These are phyloP conservation scores for Cordyceps farinosa DNA, from an alignment of 2,329 filamentous ascomycete genomes.

Conservation along the genomic window DNA sequence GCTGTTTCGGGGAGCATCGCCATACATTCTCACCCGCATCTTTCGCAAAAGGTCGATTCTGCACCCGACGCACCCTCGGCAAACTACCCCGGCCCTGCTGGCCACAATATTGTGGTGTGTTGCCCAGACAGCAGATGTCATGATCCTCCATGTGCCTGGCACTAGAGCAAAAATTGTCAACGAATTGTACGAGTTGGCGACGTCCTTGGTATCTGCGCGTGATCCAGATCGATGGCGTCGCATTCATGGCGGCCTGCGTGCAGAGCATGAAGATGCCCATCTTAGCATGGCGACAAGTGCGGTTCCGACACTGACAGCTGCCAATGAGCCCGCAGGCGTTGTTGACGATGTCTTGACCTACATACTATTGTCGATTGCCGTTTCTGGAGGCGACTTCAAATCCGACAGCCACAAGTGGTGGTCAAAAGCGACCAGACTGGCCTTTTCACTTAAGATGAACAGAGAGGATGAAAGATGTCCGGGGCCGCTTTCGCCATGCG, in stretches of 20 bases:
- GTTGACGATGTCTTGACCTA: conserved; percentile 45
- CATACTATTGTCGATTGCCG: conserved; percentile 42
- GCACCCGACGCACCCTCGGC: conserved; percentile 37
- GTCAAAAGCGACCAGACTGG: conserved; percentile 40
- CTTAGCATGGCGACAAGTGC: conserved; percentile 23
- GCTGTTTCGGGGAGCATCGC: conserved; percentile 42
- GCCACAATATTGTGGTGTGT: conserved; percentile 47
- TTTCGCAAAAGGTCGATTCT: conserved; percentile 43
- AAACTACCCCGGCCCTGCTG: conserved; percentile 42
- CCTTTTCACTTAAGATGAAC: conserved; percentile 36
- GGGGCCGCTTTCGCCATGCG: conserved; percentile 28
- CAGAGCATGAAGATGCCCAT: conserved; percentile 31
- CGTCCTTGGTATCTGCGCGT: conserved; percentile 32
- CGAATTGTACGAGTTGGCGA: conserved; percentile 36
- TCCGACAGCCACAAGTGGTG: conserved; percentile 47
- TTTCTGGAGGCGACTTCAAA: conserved; percentile 47
- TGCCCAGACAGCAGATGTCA: conserved; percentile 45
- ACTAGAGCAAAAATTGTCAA: conserved; percentile 38
- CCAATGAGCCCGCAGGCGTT: conserved; percentile 33
- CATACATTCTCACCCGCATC: conserved; percentile 45
- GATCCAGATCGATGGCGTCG: conserved; percentile 37
- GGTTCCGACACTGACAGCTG: conserved; percentile 30
- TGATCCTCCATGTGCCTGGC: conserved; percentile 38
- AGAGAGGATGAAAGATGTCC: conserved; percentile 35
- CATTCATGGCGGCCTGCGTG: conserved; percentile 33